Conservation (phyloP, 1,284 basidiomycete species). For the Ganoderma leucocontextum region DNA sequence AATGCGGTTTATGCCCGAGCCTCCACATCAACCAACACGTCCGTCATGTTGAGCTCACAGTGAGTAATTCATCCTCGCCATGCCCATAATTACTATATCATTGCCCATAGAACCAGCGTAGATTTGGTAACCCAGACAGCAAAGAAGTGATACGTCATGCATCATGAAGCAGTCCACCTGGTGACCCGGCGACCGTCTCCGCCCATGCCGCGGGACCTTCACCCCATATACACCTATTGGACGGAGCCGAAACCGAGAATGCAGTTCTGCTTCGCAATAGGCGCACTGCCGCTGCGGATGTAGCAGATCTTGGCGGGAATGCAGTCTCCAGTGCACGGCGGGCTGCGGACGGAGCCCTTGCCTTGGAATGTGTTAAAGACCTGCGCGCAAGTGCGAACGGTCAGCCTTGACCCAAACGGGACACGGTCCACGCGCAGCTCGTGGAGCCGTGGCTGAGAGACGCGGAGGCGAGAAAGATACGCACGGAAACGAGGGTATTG, state of each 20-base stretch:
- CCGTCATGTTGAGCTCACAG: too few relatives aligned
- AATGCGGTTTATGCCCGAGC: too few relatives aligned
- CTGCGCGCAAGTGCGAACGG: slow-evolving; percentile 42
- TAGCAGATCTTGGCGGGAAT: slow-evolving; percentile 79
- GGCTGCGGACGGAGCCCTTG: slow-evolving; percentile 65
- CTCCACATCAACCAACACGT: too few relatives aligned
- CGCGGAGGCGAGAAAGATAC: slow-evolving; percentile 33
- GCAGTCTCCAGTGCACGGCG: slow-evolving; percentile 70
- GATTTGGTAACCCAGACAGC: background rate
- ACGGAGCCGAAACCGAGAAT: slow-evolving; percentile 71
- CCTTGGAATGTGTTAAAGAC: slow-evolving; percentile 78
- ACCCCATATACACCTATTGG: slow-evolving; percentile 45
- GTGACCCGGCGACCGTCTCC: background rate
- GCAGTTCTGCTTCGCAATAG: slow-evolving; percentile 68
- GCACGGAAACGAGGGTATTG: slow-evolving; percentile 63
- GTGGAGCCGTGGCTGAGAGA: background rate
- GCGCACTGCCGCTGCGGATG: slow-evolving; percentile 75
- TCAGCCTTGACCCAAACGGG: slow-evolving; percentile 10
- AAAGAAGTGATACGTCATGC: background rate
- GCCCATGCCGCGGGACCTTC: background rate
- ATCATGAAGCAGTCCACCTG: background rate
- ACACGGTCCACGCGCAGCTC: background rate
- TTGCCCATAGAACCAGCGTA: background rate
- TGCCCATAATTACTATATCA: background rate
- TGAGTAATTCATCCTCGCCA: too few relatives aligned